These are phyloP conservation scores for Ensete glaucum DNA, from an alignment of 176 grass and related monocot genomes.

Conservation along the genomic window DNA sequence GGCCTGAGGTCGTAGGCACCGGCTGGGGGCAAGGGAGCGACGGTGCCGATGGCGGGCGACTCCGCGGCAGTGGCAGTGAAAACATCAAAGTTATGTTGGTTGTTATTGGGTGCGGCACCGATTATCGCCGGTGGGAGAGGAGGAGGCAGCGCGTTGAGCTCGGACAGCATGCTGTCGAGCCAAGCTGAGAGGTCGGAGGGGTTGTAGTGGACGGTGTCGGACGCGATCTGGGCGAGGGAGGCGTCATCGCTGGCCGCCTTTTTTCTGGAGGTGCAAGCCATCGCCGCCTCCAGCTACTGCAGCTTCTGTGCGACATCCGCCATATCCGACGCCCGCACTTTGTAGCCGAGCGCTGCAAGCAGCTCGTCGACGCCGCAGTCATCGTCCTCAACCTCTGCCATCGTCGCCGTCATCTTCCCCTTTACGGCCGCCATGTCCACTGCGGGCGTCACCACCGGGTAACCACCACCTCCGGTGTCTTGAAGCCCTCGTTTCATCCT, in stretches of 20 bases:
- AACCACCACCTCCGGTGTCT: too few species aligned
- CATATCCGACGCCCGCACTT: conserved; percentile 10
- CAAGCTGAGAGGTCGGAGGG: conserved; percentile 10
- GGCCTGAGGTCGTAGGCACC: background rate
- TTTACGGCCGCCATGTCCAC: too few species aligned
- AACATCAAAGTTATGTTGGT: too few species aligned
- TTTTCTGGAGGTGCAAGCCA: background rate
- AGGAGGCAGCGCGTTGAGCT: conserved; percentile 2
- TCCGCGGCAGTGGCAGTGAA: too few species aligned
- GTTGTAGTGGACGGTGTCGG: conserved; percentile 15
- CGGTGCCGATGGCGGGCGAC: background rate
- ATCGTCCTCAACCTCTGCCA: too few species aligned
- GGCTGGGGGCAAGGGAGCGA: background rate
- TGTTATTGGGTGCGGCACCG: too few species aligned
- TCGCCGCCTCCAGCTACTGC: background rate
- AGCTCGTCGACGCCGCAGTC: too few species aligned
- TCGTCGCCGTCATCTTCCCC: too few species aligned
- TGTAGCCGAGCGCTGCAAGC: background rate
- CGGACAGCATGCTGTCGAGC: conserved; percentile 16
- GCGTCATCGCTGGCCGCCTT: background rate
- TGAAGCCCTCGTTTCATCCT: too few species aligned
- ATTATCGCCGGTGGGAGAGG: background rate
- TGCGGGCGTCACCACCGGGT: too few species aligned
- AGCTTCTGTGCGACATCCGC: conserved; percentile 14
- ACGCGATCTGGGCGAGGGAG: background rate